Evolutionary conservation across 768 basidiomycete genomes (phyloP).

Genomic region (Tulasnella sp.): DNA sequence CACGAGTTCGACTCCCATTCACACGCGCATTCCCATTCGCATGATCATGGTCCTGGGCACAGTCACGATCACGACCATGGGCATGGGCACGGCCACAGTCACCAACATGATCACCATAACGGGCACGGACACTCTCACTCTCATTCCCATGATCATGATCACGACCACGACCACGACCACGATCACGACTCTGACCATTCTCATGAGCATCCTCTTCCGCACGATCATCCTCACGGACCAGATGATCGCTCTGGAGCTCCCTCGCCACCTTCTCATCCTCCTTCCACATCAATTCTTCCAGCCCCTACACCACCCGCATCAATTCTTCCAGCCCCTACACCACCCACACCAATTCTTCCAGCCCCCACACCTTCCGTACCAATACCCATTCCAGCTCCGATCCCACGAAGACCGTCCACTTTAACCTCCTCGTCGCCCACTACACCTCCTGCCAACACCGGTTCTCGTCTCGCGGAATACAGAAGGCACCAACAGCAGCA

Average conservation of each 20-base stretch:
- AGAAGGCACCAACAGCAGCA: background rate
- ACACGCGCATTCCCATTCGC: background rate
- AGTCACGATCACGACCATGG: background rate
- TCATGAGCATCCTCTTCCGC: background rate
- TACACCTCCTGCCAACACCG: background rate
- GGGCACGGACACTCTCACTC: background rate
- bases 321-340: background rate
- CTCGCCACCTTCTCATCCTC: background rate
- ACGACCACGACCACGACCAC: background rate
- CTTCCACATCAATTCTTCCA: too few species aligned
- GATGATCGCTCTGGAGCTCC: slow-evolving; percentile 1
- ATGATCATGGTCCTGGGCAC: background rate
- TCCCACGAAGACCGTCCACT: background rate
- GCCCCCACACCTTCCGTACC: background rate
- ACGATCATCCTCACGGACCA: background rate
- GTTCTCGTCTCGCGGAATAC: background rate
- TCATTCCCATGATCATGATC: background rate
- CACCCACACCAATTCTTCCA: background rate
- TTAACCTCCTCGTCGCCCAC: background rate
- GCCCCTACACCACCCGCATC: too few species aligned
- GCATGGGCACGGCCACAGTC: background rate
- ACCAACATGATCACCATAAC: background rate
- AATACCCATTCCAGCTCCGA: background rate
- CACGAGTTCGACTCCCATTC: background rate
- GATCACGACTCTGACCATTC: background rate